Base-by-base conservation (phyloP, 2,329 filamentous ascomycete genomes). In the Alternaria panax region DNA sequence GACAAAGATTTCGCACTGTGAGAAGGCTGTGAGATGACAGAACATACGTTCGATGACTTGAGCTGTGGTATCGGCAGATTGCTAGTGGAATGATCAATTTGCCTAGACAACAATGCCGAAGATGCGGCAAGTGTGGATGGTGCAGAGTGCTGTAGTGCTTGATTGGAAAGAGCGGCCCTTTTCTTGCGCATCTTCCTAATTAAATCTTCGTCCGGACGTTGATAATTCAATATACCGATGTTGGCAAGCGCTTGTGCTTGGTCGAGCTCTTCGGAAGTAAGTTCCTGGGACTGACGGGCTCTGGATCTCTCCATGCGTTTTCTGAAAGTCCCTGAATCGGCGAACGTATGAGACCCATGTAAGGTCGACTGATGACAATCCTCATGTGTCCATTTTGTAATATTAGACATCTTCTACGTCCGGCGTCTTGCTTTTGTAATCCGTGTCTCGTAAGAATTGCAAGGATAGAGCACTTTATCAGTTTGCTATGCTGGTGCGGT, bases 211-310 rank as follows among this genome's bases (percentile, higher is more conserved):
- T 52, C 27, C 2, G 57, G 53, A 11, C 36, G 47, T 36, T 60
- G 57, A 20, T 57, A 60, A 16, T 60, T 41, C 20, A 24, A 16
- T 20, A 5, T 8, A 20, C 48, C 36, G 34, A 57, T 47, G 12
- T 57, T 48, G n/a, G 57, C 41, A 18, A 57, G 34, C 8, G 41
- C 53, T 24, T 42, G 47, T 14, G 57, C 47, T 12, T n/a, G 47
- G 5, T 22, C 16, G 0, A 25, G 18, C 12, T 60, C 38, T 22
- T 42, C 46, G 4, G 24, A 20, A 5, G 36, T 60, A 14, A 60
- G 40, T 14, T 36, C 11, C 8, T 18, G 24, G 5, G 25, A 5
- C 4, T 9, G 28, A 32, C 18, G 20, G 1, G 5, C 6, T 32
- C 6, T 30, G 20, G 45, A 14, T 2, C 24, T 18, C 28, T 40